Evolutionary conservation across 2,329 filamentous ascomycete species (phyloP).

Genomic region (Rutstroemia sydowiana): DNA sequence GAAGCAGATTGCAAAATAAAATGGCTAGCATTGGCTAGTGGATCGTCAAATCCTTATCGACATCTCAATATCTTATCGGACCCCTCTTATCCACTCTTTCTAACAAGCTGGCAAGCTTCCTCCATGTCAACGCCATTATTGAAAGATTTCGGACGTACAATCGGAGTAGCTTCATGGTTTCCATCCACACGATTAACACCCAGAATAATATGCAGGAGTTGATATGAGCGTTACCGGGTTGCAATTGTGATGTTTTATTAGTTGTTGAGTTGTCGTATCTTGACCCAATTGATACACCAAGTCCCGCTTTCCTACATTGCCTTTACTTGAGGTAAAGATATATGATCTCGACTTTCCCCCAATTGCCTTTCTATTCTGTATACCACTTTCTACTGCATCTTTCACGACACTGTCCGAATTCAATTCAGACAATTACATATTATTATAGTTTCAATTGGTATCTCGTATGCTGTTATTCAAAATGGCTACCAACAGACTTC

Average conservation of each 20-base stretch:
- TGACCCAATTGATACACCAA: slow-evolving; percentile 26
- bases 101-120: background rate
- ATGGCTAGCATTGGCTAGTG: too few species aligned
- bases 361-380: slow-evolving; percentile 4
- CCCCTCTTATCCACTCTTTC: background rate
- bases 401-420: background rate
- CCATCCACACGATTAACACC: background rate
- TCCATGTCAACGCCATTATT: background rate
- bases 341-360: slow-evolving; percentile 11
- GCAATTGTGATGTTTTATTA: background rate
- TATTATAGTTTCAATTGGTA: background rate
- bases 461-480: background rate
- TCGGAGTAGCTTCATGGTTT: background rate
- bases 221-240: slow-evolving; percentile 6
- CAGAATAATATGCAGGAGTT: background rate
- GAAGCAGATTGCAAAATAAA: background rate
- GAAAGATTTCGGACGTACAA: background rate
- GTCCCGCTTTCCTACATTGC: slow-evolving; percentile 18
- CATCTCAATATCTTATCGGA: background rate
- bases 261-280: slow-evolving; percentile 3
- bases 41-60: background rate
- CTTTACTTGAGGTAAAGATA: slow-evolving; percentile 14
- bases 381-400: background rate
- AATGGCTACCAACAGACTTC: slow-evolving; percentile 43
- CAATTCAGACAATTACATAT: background rate